Evolutionary conservation across 2,329 filamentous ascomycete genomes (phyloP), one percentile per base, ranked within the genome.

Genomic region (Sarocladiaceae sp.): DNA sequence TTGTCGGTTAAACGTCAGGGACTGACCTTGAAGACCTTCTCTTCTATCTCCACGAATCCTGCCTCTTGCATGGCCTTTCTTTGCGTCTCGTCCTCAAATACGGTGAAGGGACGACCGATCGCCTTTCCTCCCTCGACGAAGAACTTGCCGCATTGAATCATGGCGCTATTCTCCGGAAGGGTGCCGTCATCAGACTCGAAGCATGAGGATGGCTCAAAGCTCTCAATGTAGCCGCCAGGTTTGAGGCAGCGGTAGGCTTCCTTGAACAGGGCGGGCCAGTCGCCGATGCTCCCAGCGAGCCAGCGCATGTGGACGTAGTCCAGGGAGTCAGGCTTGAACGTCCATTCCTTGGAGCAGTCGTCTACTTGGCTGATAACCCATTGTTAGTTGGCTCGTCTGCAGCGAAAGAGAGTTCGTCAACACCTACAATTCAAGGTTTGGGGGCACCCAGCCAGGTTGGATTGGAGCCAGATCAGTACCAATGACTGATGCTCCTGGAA

Each of bases 231-330:
- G 13, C 48, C 51, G 10, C 51, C 51, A 1, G 50, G 48, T 33
- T 46, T 45, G 31, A 44, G 45, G 12, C 33, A 33, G 11, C 43
- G 39, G 42, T 44, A 52, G 0, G 50, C 50, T 20, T 50, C 34
- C 35, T 62, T 61, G 48, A 78, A 66, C 6, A 79, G 55, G 31
- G 68, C 63, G 20, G 68, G 66, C 55, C 74, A 80, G 47, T 78
- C 76, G 2, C 64, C 57, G 48, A 80, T 69, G 44, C 68, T 67
- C 19, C 77, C 77, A 2, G 69, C 59, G 48, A 80, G 62, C 50
- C 74, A 66, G 16, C 72, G 69, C 3, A 72, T 72, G 55, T 80
- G 78, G 45, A 82, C 71, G 52, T 72, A 79, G 59, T 83, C 78
- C 52, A 79, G 76, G n/a, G 49, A 48, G 50, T 48, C 70, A 49